Evolutionary conservation across 768 basidiomycete species (phyloP), one percentile per base, ranked within the genome.

Genomic region (Suillus alpinus): DNA sequence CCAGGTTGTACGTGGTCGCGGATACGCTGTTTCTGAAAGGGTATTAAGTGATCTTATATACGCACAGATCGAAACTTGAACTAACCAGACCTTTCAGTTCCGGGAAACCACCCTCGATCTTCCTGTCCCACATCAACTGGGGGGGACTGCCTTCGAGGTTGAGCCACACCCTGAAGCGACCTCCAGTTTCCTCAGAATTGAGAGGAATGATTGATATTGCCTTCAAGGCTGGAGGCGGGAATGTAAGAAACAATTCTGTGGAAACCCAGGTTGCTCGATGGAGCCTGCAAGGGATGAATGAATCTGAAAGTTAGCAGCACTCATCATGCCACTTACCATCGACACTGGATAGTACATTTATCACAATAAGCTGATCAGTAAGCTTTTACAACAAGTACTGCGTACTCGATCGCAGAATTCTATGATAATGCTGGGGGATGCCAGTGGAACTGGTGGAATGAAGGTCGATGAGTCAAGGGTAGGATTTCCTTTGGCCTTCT

Each of bases 231-330:
- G 94, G 94, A 31, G 92, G 85, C 12, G 94, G 90, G 73, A 98
- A 98, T 1, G 95, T 97, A 39, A 96, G 75, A 66, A 95, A 83
- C 16, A 98, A 81, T 67, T 97, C 95, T 0, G 95, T 97, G 63
- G 92, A 90, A n/a, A 88, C 83, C 95, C 95, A 98, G 12, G 86
- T 87, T 36, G 95, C 95, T 67, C 95, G 83, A 66, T 95, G 94
- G 41, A 95, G 81, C 95, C 95, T 95, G 68, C 37, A 56, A 56
- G 46, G 47, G 50, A 26, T 61, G 53, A 14, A 47, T 12, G 23
- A 55, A 12, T 64, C 47, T 46, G 26, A 3, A 26, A 12, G 34
- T 29, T 44, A 36, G 37, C 14, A 50, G 18, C 10, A 10, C 7
- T 43, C 16, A 47, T 43, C 16, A 47, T 53, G 31, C 57, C n/a